Conservation (phyloP, 306 rosid species). For the Morella rubra region DNA sequence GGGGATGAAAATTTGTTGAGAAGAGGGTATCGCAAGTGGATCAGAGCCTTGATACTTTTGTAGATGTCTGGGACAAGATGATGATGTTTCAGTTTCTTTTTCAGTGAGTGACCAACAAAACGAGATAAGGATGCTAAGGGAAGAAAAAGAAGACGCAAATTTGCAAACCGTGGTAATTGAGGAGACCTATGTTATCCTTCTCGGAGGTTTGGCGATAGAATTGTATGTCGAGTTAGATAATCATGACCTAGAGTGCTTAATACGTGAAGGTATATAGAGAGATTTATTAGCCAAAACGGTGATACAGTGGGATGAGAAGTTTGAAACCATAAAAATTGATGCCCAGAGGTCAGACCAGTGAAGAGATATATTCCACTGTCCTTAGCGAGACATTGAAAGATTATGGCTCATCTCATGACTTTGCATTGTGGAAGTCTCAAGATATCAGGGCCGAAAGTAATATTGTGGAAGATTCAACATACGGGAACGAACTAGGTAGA, state of each 20-base stretch:
- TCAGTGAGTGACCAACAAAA: slow-evolving; percentile 22
- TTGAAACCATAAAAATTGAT: slow-evolving; percentile 37
- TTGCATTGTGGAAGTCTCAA: slow-evolving; percentile 9
- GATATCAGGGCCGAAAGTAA: slow-evolving; percentile 14
- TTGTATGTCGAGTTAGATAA: slow-evolving; percentile 9
- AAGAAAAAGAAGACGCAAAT: slow-evolving; percentile 34
- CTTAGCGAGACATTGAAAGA: slow-evolving; percentile 37
- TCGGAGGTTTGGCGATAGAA: slow-evolving; percentile 32
- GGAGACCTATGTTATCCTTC: slow-evolving; percentile 27
- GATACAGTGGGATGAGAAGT: slow-evolving; percentile 44
- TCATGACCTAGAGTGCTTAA: slow-evolving; percentile 40
- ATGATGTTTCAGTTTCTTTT: slow-evolving; percentile 23
- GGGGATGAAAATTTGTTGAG: slow-evolving; percentile 18
- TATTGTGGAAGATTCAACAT: slow-evolving; percentile 12
- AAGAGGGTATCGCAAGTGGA: slow-evolving; percentile 15
- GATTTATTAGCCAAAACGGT: slow-evolving; percentile 33
- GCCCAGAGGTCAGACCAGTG: slow-evolving; percentile 46
- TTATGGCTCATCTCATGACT: slow-evolving; percentile 21
- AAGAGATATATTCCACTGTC: slow-evolving; percentile 35
- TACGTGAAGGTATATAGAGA: slow-evolving; percentile 35
- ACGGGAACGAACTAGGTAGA: slow-evolving; percentile 18
- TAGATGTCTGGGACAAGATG: slow-evolving; percentile 42
- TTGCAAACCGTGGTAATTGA: slow-evolving; percentile 28
- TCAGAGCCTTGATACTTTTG: slow-evolving; percentile 29
- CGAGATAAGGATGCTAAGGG: slow-evolving; percentile 24